Evolutionary conservation across 2,329 filamentous ascomycete species (phyloP).

Genomic region (Acephala macrosclerotiorum): DNA sequence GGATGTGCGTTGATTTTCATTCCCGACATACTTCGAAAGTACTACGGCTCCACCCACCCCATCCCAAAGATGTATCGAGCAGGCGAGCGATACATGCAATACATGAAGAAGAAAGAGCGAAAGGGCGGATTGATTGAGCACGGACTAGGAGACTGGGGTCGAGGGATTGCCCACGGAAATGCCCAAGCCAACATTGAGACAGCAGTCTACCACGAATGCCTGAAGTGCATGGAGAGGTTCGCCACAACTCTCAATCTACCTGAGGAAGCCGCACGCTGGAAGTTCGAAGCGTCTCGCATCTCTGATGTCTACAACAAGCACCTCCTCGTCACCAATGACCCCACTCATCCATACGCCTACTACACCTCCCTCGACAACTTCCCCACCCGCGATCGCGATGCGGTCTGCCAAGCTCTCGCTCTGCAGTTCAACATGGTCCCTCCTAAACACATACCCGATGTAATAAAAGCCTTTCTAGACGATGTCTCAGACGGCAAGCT

Average conservation of each 20-base stretch:
- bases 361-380: conserved; percentile 41
- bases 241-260: conserved; percentile 21
- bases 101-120: conserved; percentile 49
- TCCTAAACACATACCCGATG: not conserved
- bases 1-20: conserved; percentile 49
- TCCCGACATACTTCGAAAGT: conserved; percentile 48
- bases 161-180: conserved; percentile 52
- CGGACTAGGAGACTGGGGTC: conserved; percentile 53
- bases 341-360: conserved; percentile 45
- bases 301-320: conserved; percentile 46
- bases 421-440: conserved; percentile 8
- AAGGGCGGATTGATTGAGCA: conserved; percentile 51
- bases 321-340: conserved; percentile 45
- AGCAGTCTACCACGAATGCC: conserved; percentile 51
- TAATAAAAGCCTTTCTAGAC: conserved; percentile 1
- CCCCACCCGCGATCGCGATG: not conserved
- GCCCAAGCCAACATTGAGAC: conserved; percentile 55
- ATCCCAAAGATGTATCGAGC: conserved; percentile 49
- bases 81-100: conserved; percentile 51
- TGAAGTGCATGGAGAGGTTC: conserved; percentile 32
- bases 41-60: conserved; percentile 49
- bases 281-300: conserved; percentile 42
- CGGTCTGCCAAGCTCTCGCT: conserved; percentile 3
- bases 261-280: conserved; percentile 36
- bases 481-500: conserved; percentile 1